Base-by-base conservation (phyloP, 2,329 filamentous ascomycete genomes). In the Fusarium globosum region DNA sequence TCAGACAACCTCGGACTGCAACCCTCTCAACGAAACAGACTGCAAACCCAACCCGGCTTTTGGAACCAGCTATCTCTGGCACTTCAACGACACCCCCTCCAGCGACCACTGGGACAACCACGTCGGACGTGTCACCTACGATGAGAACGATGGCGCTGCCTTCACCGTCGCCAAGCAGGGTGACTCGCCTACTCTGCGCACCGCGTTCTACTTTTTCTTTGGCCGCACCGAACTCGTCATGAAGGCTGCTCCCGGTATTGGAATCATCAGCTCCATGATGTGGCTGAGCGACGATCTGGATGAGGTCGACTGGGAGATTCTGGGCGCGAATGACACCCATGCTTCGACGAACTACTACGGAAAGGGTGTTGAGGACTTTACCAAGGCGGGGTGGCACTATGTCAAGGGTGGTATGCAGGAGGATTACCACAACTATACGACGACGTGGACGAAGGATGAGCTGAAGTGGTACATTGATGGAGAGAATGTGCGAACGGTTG, bases 221-320 rank as follows among this genome's bases (percentile, higher is more conserved):
- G 94, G 94, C 61, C 90, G 91, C 68, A 91, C 94, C 63, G 94
- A 96, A 82, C 88, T 96, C 65, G 87, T 89, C 75, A 89, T 97
- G 85, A 94, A 94, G 84, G 93, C 93, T 8, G 91, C 95, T 2
- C 84, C 86, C 2, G 95, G 95, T 23, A 85, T 84, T 13, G 95
- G 95, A 58, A 91, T 97, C 71, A 89, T 97, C 76, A 94, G 91
- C 78, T 91, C 93, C 70, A 91, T 97, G 78, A 95, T 97, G 80
- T 88, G 96, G 81, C 87, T 96, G 74, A 96, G 93, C 57, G 92
- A 96, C 76, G 92, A 95, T 76, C 87, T 96, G 20, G 95, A 97
- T 80, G 94, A 97, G 83, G 91, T 97, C 45, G 95, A 97, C 79
- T 96, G 94, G 89, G 94, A 96, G 80, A 93, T 94, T 79, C 87